Evolutionary conservation across 305 asterid species (phyloP).

Genomic region (Solanum aculeatissimum): DNA sequence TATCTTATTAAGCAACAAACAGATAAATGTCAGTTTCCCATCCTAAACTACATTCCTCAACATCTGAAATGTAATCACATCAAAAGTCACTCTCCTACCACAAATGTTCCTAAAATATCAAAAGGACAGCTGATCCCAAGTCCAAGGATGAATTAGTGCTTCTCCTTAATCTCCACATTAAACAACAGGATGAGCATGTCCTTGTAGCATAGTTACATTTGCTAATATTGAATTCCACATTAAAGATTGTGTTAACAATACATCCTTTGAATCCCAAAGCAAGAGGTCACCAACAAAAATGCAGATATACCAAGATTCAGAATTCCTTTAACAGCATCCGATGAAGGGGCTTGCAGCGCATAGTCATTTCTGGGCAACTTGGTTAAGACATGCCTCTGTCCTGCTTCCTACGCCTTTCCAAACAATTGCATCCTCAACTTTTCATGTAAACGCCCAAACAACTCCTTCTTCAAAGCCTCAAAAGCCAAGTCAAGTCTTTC

Average conservation of each 20-base stretch:
- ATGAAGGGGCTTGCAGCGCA: constrained; percentile 40
- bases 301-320: constrained; percentile 19
- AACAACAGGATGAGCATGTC: neutral
- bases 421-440: constrained; percentile 69
- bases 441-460: constrained; percentile 73
- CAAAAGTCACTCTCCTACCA: neutral
- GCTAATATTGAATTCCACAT: neutral
- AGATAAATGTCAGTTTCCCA: neutral
- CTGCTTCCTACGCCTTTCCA: constrained; percentile 48
- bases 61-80: neutral
- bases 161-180: neutral
- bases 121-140: neutral
- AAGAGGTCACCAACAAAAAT: neutral
- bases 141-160: neutral
- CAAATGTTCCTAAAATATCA: neutral
- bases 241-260: neutral
- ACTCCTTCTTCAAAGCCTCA: constrained; percentile 72
- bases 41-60: neutral
- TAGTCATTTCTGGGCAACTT: constrained; percentile 52
- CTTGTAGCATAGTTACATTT: neutral
- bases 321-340: constrained; percentile 9
- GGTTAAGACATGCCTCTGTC: constrained; percentile 29
- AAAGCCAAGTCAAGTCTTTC: constrained; percentile 76
- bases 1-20: neutral
- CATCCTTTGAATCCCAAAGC: neutral